Conservation (phyloP, 2,329 filamentous ascomycete species). For the Talaromyces islandicus region DNA sequence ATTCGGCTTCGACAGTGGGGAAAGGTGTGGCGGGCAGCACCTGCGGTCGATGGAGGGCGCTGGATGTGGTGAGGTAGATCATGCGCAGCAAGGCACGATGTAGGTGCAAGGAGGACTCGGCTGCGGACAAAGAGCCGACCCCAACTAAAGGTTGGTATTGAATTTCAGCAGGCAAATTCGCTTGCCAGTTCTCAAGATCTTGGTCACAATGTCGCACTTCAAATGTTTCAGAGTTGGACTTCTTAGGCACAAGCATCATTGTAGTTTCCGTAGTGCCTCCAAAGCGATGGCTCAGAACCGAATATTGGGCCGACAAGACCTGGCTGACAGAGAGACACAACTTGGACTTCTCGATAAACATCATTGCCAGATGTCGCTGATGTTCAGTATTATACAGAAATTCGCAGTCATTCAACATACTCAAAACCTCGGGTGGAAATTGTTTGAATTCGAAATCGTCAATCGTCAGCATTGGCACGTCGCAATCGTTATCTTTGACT, state of each 20-base stretch:
- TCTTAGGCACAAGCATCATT: constrained; percentile 90
- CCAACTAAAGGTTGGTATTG: constrained; percentile 60
- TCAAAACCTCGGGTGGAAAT: constrained; percentile 61
- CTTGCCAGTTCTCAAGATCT: constrained; percentile 72
- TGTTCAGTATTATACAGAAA: constrained; percentile 64
- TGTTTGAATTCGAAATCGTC: constrained; percentile 75
- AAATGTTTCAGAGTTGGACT: constrained; percentile 72
- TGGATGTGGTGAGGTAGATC: constrained; percentile 88
- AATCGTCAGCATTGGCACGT: constrained; percentile 82
- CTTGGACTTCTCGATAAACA: constrained; percentile 90
- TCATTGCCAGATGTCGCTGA: constrained; percentile 71
- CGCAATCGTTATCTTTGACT: constrained; percentile 89
- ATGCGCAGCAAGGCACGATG: constrained; percentile 87
- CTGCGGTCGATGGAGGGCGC: constrained; percentile 83
- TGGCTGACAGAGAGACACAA: constrained; percentile 84
- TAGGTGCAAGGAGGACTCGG: constrained; percentile 51
- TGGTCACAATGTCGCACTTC: constrained; percentile 73
- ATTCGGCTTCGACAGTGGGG: constrained; percentile 54
- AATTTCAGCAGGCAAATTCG: constrained; percentile 64
- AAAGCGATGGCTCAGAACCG: constrained; percentile 77
- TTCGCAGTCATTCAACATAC: constrained; percentile 64
- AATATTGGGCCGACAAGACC: constrained; percentile 87
- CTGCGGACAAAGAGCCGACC: constrained; percentile 42
- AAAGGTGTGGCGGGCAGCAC: constrained; percentile 69
- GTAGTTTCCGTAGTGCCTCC: constrained; percentile 64